Conservation (phyloP, 257 asterid species). For the Pogostemon cablin region DNA sequence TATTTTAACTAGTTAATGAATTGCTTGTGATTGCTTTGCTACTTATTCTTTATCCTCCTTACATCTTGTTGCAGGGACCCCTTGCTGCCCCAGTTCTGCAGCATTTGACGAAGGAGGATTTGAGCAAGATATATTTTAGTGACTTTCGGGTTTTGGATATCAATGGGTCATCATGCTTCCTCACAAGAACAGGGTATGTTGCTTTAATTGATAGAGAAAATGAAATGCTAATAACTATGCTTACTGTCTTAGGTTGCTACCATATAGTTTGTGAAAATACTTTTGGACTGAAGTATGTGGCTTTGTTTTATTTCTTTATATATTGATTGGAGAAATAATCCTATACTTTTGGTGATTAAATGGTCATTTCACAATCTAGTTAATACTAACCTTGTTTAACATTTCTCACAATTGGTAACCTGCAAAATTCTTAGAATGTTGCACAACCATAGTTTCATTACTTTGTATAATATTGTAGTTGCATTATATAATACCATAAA, state of each 20-base stretch:
- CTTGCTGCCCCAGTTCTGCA: conserved; percentile 94
- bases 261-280: not conserved
- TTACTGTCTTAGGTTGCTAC: not conserved
- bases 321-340: not conserved
- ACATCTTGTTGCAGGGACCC: conserved; percentile 72
- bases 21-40: not conserved
- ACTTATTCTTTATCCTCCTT: conserved; percentile 26
- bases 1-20: not conserved
- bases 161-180: conserved; percentile 80
- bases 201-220: conserved; percentile 17
- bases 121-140: conserved; percentile 91
- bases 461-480: not conserved
- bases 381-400: not conserved
- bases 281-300: not conserved
- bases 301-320: not conserved
- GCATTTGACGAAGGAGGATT: conserved; percentile 79
- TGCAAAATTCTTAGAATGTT: not conserved
- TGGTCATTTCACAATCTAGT: not conserved
- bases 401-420: not conserved
- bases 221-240: not conserved
- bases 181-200: conserved; percentile 93
- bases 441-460: not conserved
- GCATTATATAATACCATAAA: not conserved
- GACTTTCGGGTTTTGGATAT: conserved; percentile 78
- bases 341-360: not conserved